Conservation (phyloP, 768 basidiomycete species). For the Lentinula sp. region DNA sequence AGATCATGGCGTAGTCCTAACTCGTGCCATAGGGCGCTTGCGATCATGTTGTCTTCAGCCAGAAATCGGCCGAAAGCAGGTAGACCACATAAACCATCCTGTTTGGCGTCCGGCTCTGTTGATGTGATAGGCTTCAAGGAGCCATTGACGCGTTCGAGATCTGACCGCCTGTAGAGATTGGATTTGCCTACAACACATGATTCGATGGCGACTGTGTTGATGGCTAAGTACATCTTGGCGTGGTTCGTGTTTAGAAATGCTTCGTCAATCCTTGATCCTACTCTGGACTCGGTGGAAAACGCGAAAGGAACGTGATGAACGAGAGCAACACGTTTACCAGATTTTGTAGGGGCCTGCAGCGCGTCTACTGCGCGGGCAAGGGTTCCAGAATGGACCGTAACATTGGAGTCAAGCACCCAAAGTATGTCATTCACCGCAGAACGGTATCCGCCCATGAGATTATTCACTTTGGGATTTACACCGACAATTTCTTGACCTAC, state of each 20-base stretch:
- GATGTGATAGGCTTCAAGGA: slow-evolving; percentile 44
- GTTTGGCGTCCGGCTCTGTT: slow-evolving; percentile 17
- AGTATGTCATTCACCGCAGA: slow-evolving; percentile 83
- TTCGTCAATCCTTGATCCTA: slow-evolving; percentile 86
- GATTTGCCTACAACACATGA: slow-evolving; percentile 98
- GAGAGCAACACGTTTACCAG: slow-evolving; percentile 58
- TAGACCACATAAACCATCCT: slow-evolving; percentile 45
- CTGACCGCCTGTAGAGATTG: slow-evolving; percentile 86
- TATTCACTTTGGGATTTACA: slow-evolving; percentile 97
- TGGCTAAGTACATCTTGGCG: slow-evolving; percentile 96
- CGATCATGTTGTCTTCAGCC: slow-evolving; percentile 99
- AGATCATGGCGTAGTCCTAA: slow-evolving; percentile 82
- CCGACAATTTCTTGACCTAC: slow-evolving; percentile 81
- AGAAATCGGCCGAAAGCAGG: slow-evolving; percentile 82
- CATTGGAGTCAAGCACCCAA: slow-evolving; percentile 97
- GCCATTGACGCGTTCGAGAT: slow-evolving; percentile 72
- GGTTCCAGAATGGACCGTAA: slow-evolving; percentile 70
- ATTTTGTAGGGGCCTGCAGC: slow-evolving; percentile 41
- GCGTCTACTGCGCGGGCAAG: slow-evolving; percentile 81
- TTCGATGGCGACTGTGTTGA: slow-evolving; percentile 83
- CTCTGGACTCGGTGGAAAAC: slow-evolving; percentile 53
- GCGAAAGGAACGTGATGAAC: slow-evolving; percentile 97
- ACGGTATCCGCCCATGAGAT: slow-evolving; percentile 80
- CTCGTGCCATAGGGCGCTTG: slow-evolving; percentile 88
- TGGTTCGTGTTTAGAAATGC: slow-evolving; percentile 97